Percentiles rank a stretch among this genome's conserved stretches.
Conservation (phyloP, 768 basidiomycete genomes). For the Rhizopogon vulgaris region DNA sequence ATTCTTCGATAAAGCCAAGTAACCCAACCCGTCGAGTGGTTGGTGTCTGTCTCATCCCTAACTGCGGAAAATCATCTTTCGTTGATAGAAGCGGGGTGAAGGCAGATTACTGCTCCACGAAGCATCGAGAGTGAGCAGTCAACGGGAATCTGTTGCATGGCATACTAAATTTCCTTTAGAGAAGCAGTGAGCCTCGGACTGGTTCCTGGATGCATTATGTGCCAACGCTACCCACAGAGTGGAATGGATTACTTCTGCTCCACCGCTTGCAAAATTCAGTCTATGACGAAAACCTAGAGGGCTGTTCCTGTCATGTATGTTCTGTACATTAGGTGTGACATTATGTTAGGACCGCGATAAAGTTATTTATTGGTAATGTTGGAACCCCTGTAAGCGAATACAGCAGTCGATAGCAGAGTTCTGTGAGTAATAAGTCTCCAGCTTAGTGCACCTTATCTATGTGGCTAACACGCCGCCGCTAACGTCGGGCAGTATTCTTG, state of each 20-base stretch:
- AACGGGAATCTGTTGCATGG: conserved; percentile 1
- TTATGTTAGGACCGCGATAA: not conserved
- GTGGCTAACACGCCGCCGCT: no score
- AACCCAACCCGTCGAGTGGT: conserved; percentile 1
- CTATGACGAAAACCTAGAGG: conserved; percentile 41
- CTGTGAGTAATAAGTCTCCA: no score
- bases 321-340: not conserved
- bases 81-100: conserved; percentile 46
- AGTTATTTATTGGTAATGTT: not conserved
- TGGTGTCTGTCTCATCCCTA: conserved; percentile 49
- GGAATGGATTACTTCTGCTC: conserved; percentile 60
- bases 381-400: not conserved
- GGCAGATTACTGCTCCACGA: conserved; percentile 51
- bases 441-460: no score
- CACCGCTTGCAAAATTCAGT: conserved; percentile 50
- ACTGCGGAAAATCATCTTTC: conserved; percentile 52
- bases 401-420: no score
- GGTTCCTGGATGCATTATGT: conserved; percentile 57
- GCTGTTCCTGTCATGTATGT: not conserved
- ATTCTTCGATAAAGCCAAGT: conserved; percentile 8
- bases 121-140: conserved; percentile 56
- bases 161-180: conserved; percentile 26
- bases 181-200: conserved; percentile 52
- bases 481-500: no score
- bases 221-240: conserved; percentile 52